phyloP scores from a whole-genome alignment of 495 filamentous ascomycete species.

The Podospora appendiculata region DNA sequence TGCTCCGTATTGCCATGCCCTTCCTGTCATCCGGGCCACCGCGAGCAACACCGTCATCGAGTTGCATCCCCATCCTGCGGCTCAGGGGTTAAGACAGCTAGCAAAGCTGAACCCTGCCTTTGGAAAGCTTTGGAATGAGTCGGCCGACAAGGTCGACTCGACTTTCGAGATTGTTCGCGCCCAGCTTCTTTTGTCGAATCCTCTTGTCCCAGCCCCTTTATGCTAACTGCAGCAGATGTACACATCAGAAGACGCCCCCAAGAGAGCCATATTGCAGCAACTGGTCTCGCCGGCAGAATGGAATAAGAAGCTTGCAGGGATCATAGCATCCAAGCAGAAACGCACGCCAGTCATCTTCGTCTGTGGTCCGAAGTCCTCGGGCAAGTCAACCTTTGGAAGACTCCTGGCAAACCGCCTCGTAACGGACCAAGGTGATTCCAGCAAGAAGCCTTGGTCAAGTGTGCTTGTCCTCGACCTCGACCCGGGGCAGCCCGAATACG shows the following conservation, averaged over 20 bases:
- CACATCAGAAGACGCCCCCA: slow-evolving; percentile 37
- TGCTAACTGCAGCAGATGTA: slow-evolving; percentile 28
- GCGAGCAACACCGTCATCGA: slow-evolving; percentile 39
- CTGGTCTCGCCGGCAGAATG: slow-evolving; percentile 60
- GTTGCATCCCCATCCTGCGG: slow-evolving; percentile 41
- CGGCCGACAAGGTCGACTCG: slow-evolving; percentile 1
- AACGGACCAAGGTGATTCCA: slow-evolving; percentile 30
- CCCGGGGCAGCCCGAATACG: slow-evolving; percentile 77
- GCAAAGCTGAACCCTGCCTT: slow-evolving; percentile 60
- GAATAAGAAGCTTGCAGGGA: slow-evolving; percentile 40
- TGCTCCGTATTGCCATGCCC: slow-evolving; percentile 67
- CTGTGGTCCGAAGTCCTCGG: slow-evolving; percentile 74
- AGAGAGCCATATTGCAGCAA: slow-evolving; percentile 43
- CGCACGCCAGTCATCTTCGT: slow-evolving; percentile 45
- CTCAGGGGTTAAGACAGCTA: slow-evolving; percentile 49
- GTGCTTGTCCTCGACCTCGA: slow-evolving; percentile 74
- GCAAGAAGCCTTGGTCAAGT: slow-evolving; percentile 14
- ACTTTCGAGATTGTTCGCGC: slow-evolving; percentile 34
- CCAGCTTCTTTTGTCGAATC: neutral
- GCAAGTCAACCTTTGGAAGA: slow-evolving; percentile 79
- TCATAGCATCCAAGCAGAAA: slow-evolving; percentile 31
- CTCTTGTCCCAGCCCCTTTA: too few species aligned
- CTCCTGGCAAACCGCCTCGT: slow-evolving; percentile 71
- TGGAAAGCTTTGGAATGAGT: slow-evolving; percentile 64
- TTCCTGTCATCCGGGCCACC: slow-evolving; percentile 60